Evolutionary conservation across 2,329 filamentous ascomycete genomes (phyloP).

Genomic region (Pyricularia sp.): DNA sequence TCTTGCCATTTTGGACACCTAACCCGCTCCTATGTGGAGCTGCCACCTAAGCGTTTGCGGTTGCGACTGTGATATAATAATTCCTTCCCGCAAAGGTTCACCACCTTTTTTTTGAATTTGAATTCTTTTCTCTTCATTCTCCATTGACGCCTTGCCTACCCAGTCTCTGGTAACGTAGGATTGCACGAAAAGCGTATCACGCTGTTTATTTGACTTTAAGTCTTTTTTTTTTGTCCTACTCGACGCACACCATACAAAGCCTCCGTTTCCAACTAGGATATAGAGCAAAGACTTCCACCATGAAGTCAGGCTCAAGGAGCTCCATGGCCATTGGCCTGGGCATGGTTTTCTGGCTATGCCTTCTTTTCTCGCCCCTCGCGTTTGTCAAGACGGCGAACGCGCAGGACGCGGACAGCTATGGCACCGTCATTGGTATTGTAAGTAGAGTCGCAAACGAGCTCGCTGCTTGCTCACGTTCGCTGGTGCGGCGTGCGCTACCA

Average conservation of each 20-base stretch:
- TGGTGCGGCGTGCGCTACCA: neutral
- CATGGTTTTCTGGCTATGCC: conserved; percentile 82
- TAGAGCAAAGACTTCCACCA: conserved; percentile 4
- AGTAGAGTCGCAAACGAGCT: conserved; percentile 19
- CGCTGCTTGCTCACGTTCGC: neutral
- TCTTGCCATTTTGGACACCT: conserved; percentile 34
- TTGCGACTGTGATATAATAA: neutral
- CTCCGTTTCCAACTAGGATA: neutral
- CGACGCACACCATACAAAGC: neutral
- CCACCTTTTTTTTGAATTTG: neutral
- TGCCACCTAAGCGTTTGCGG: conserved; percentile 1
- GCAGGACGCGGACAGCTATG: conserved; percentile 68
- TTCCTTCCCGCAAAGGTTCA: neutral
- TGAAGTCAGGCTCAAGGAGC: conserved; percentile 14
- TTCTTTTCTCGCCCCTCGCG: conserved; percentile 80
- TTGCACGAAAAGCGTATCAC: neutral
- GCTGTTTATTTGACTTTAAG: neutral
- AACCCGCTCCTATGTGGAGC: conserved; percentile 18
- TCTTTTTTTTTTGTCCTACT: neutral
- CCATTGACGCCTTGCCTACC: neutral
- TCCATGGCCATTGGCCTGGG: conserved; percentile 51
- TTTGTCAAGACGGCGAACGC: conserved; percentile 71
- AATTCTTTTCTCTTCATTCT: neutral
- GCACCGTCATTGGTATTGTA: conserved; percentile 88
- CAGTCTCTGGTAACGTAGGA: neutral